phyloP scores from a whole-genome alignment of 2,329 filamentous ascomycete genomes.

The Cercospora citrullina region DNA sequence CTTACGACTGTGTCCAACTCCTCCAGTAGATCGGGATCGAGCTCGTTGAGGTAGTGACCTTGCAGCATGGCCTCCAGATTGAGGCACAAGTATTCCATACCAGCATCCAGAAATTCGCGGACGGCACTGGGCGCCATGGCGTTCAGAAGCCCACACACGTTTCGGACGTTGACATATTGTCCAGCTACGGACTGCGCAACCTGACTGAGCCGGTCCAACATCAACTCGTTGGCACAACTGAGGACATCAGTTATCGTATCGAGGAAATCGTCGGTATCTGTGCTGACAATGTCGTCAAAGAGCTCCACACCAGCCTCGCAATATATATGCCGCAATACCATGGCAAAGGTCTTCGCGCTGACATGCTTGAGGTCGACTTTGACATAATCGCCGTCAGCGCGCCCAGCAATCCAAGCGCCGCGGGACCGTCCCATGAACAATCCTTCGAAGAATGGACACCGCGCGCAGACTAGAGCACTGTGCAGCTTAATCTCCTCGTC shows the following conservation, averaged over 20 bases:
- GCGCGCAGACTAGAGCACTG: slow-evolving; percentile 73
- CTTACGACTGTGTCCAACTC: slow-evolving; percentile 80
- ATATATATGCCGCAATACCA: slow-evolving; percentile 80
- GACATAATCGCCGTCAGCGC: slow-evolving; percentile 55
- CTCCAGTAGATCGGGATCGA: slow-evolving; percentile 78
- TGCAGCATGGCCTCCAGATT: slow-evolving; percentile 91
- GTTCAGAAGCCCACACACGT: slow-evolving; percentile 82
- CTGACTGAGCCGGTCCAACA: slow-evolving; percentile 88
- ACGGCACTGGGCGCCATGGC: slow-evolving; percentile 82
- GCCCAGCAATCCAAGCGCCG: slow-evolving; percentile 71
- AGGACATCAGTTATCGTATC: slow-evolving; percentile 91
- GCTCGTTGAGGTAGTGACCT: slow-evolving; percentile 77
- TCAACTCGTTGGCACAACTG: slow-evolving; percentile 86
- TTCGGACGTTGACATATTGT: slow-evolving; percentile 78
- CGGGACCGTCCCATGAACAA: slow-evolving; percentile 85
- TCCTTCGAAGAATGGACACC: slow-evolving; percentile 90
- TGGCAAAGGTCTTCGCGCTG: slow-evolving; percentile 67
- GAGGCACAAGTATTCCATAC: slow-evolving; percentile 85
- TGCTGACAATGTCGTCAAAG: slow-evolving; percentile 72
- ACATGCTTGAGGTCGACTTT: slow-evolving; percentile 83
- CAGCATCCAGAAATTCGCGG: slow-evolving; percentile 81
- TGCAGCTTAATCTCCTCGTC: slow-evolving; percentile 70
- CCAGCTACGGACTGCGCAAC: slow-evolving; percentile 85
- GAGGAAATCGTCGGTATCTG: slow-evolving; percentile 77
- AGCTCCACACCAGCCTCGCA: slow-evolving; percentile 76